Evolutionary conservation across 2,329 filamentous ascomycete species (phyloP).

Genomic region (Aspergillus fumigatus): DNA sequence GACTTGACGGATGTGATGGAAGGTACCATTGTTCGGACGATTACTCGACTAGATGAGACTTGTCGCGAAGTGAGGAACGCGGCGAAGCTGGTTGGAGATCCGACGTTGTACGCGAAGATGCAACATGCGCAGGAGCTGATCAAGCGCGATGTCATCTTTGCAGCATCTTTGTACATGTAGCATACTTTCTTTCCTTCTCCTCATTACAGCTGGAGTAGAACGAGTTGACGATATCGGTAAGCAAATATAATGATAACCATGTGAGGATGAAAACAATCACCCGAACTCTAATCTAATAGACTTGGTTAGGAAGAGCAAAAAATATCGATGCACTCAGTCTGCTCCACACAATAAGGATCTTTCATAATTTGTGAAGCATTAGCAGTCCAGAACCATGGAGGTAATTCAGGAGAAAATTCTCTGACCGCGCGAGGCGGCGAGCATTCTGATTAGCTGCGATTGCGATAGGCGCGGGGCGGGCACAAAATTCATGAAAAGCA

Average conservation of each 20-base stretch:
- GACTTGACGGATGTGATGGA: conserved; percentile 94
- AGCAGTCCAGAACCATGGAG: not conserved
- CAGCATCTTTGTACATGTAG: conserved; percentile 82
- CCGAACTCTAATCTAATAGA: not conserved
- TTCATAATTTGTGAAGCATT: not conserved
- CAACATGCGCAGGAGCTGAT: conserved; percentile 96
- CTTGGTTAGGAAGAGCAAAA: not conserved
- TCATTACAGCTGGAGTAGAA: not conserved
- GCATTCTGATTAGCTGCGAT: conserved; percentile 22
- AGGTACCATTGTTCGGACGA: conserved; percentile 93
- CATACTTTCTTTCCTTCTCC: not conserved
- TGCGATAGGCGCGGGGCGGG: conserved; percentile 23
- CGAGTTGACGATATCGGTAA: not conserved
- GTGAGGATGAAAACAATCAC: not conserved
- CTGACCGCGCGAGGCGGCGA: conserved; percentile 20
- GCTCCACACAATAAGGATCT: not conserved
- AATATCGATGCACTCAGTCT: not conserved
- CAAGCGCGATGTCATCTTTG: conserved; percentile 89
- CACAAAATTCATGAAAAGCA: conserved; percentile 24
- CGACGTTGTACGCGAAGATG: conserved; percentile 93
- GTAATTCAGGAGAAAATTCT: conserved; percentile 14
- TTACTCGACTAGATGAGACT: conserved; percentile 89
- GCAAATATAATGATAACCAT: not conserved
- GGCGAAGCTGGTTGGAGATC: conserved; percentile 90
- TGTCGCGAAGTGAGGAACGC: conserved; percentile 97